A percentile compares a stretch with the other conserved stretches of the same genome.
These are phyloP conservation scores for Piromyces finnis DNA, from an alignment of 192 early-diverging fungal genomes.

Conservation along the genomic window DNA sequence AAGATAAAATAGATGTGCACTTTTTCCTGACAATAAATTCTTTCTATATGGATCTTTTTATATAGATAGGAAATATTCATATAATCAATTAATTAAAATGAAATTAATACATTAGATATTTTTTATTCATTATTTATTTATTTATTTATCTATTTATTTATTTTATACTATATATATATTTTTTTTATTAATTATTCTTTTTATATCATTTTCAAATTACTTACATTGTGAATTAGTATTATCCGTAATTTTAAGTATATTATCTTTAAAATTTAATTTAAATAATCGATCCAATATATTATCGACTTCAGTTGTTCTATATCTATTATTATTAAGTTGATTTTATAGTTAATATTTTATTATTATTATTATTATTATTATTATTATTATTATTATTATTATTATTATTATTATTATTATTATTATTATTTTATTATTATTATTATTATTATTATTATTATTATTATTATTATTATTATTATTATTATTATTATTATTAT, in stretches of 20 bases:
- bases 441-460: too few relatives aligned
- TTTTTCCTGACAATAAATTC: neutral
- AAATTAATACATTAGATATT: too few relatives aligned
- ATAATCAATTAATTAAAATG: too few relatives aligned
- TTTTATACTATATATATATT: neutral
- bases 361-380: too few relatives aligned
- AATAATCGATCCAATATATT: neutral
- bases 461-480: too few relatives aligned
- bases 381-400: too few relatives aligned
- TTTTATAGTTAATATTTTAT: too few relatives aligned
- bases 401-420: too few relatives aligned
- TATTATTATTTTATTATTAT: too few relatives aligned
- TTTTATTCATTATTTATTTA: neutral
- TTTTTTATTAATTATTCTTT: neutral
- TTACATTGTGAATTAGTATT: neutral
- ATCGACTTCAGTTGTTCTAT: neutral
- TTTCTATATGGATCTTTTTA: neutral
- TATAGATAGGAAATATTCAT: neutral
- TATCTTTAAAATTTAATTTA: neutral
- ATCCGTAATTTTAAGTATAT: neutral
- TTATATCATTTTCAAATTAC: too few relatives aligned
- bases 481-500: too few relatives aligned
- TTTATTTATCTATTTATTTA: neutral
- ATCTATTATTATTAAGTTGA: too few relatives aligned
- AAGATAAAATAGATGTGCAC: neutral